Base-by-base conservation (phyloP, 805 yeast species). In the Yarrowia osloensis region DNA sequence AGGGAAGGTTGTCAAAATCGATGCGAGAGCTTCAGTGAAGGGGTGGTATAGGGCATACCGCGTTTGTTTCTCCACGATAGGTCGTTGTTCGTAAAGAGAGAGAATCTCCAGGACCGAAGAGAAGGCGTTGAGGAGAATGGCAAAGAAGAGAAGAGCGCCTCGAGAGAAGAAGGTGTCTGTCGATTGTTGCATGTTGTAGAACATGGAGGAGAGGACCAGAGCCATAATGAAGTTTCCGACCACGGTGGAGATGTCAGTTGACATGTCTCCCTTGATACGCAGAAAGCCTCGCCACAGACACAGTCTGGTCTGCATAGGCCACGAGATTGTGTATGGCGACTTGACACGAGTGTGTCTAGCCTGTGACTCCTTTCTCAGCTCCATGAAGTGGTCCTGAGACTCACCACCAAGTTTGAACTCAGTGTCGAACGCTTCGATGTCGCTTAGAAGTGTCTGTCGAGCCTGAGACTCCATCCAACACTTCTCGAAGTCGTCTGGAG, bases 91-190 rank as follows among this genome's bases (percentile, higher is more conserved):
- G 69, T 75, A 83, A 28, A 79, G 72, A 26, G 78, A 67, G 62
- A 80, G 74, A 67, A 82, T 80, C 71, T 82, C 85, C 69, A 81
- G 74, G 46, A 82, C 71, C 24, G 84, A 78, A 22, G 81, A 72
- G 67, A 82, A 79, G 9, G 85, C 79, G 70, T 80, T 81, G 73
- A 80, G 80, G 68, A 82, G 73, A 37, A 80, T 76, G 21, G 77
- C 69, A 70, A 87, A 87, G 77, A 89, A 89, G 81, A 89, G 78
- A 57, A 87, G 82, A 47, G 91, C 85, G 71, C 86, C 82, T 73
- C 91, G 79, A 17, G 71, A 68, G 70, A 83, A 87, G 6, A 87
- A 85, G 50, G 88, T 87, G 13, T 71, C 65, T 0, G 88, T 86
- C 28, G 77, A 68, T 15, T 77, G 74, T 0, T 86, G 84, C 9